phyloP scores from a whole-genome alignment of 805 yeast species.

The Clavispora phyllophila region DNA sequence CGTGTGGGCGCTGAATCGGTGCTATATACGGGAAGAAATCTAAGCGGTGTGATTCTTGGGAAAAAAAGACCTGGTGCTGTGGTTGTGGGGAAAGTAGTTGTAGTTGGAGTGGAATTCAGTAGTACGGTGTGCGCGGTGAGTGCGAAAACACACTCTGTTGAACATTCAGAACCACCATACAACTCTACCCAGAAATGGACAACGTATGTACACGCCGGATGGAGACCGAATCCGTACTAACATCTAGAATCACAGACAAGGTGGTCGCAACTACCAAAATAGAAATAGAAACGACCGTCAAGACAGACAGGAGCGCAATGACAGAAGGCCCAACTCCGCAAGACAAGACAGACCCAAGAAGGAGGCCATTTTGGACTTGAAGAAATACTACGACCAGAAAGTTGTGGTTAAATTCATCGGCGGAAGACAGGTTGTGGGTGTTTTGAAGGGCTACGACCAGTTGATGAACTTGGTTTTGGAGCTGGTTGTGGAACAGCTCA shows the following conservation, averaged over 20 bases:
- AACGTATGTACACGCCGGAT: constrained; percentile 10
- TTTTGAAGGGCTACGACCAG: constrained; percentile 78
- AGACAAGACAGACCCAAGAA: constrained; percentile 70
- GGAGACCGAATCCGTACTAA: constrained; percentile 5
- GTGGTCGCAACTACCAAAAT: constrained; percentile 6
- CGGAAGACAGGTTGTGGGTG: constrained; percentile 80
- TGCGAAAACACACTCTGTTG: constrained; percentile 1
- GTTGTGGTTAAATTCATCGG: constrained; percentile 79
- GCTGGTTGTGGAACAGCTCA: constrained; percentile 59
- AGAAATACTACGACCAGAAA: constrained; percentile 65
- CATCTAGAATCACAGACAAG: constrained; percentile 11
- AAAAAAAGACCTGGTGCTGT: too few relatives aligned
- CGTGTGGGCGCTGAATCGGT: too few relatives aligned
- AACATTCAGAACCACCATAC: background rate
- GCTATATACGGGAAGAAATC: too few relatives aligned
- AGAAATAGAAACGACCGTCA: constrained; percentile 5
- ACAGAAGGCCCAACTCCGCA: constrained; percentile 1
- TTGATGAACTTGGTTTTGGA: constrained; percentile 75
- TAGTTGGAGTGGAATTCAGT: background rate
- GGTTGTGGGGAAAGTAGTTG: background rate
- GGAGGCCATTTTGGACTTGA: constrained; percentile 81
- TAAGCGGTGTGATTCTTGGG: too few relatives aligned
- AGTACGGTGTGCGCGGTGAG: background rate
- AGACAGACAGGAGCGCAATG: constrained; percentile 1
- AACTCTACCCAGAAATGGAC: constrained; percentile 9